These are phyloP conservation scores for Aureobasidium leucospermi DNA, from an alignment of 2,329 filamentous ascomycete genomes.

Conservation along the genomic window DNA sequence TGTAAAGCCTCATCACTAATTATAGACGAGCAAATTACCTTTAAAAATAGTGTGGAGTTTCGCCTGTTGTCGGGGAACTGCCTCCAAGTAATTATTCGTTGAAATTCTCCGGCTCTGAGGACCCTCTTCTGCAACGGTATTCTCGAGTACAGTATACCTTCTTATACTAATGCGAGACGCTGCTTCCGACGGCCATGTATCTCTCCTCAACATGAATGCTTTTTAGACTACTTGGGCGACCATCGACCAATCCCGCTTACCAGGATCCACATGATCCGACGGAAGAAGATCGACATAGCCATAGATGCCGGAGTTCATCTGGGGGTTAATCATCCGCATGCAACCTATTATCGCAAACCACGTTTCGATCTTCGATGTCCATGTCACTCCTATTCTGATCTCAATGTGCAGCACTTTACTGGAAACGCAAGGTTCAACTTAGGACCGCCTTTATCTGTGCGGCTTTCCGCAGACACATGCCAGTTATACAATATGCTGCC, in stretches of 20 bases:
- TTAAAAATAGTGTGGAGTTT: conserved; percentile 9
- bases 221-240: too few species aligned
- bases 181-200: not conserved
- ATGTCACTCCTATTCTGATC: not conserved
- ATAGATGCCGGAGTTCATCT: not conserved
- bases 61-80: not conserved
- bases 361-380: not conserved
- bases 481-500: too few species aligned
- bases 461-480: too few species aligned
- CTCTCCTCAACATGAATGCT: not conserved
- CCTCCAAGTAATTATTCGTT: not conserved
- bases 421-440: not conserved
- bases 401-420: not conserved
- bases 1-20: conserved; percentile 1
- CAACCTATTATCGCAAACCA: not conserved
- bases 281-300: not conserved
- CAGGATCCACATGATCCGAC: not conserved
- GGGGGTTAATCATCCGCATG: not conserved
- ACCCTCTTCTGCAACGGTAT: conserved; percentile 5
- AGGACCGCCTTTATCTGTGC: too few species aligned
- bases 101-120: not conserved
- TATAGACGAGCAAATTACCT: conserved; percentile 1
- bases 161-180: not conserved
- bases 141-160: not conserved
- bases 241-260: not conserved